Evolutionary conservation across 2,329 filamentous ascomycete species (phyloP).

Genomic region (Exophiala spinifera): DNA sequence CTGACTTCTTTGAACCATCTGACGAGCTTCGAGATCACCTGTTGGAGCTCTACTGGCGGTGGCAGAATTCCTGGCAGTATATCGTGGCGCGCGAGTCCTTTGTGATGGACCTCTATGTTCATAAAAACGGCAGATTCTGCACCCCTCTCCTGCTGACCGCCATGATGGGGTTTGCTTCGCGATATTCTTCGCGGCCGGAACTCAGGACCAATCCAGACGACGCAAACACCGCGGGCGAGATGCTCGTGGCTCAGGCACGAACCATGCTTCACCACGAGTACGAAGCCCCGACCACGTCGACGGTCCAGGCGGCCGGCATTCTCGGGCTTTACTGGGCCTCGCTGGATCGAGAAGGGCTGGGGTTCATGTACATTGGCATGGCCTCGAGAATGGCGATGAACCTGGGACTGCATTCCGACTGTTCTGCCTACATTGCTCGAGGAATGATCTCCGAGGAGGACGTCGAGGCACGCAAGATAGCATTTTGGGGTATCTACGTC

Average conservation of each 20-base stretch:
- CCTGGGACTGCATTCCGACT: slow-evolving; percentile 6
- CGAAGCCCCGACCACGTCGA: slow-evolving; percentile 4
- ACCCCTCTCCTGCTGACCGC: slow-evolving; percentile 3
- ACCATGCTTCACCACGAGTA: background rate
- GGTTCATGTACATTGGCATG: slow-evolving; percentile 9
- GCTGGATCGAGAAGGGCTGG: slow-evolving; percentile 3
- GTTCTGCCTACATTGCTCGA: background rate
- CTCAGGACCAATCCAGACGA: background rate
- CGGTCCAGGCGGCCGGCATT: background rate
- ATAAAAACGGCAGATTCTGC: background rate
- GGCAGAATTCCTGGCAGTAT: slow-evolving; percentile 16
- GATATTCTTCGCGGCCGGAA: slow-evolving; percentile 2
- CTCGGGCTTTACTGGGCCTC: background rate
- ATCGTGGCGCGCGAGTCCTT: background rate
- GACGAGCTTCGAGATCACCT: slow-evolving; percentile 3
- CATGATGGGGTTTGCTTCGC: background rate
- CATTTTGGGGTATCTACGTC: slow-evolving; percentile 12
- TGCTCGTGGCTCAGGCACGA: slow-evolving; percentile 5
- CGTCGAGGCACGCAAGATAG: slow-evolving; percentile 1
- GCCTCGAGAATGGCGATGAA: slow-evolving; percentile 6
- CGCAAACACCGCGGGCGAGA: slow-evolving; percentile 9
- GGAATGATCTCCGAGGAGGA: slow-evolving; percentile 4
- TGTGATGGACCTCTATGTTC: background rate
- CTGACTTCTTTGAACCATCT: background rate
- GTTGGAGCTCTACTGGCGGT: slow-evolving; percentile 5